Percentiles rank a stretch among this genome's conserved stretches.
These are phyloP conservation scores for Helianthus tuberosus DNA, from an alignment of 129 eudicot genomes.

Conservation along the genomic window DNA sequence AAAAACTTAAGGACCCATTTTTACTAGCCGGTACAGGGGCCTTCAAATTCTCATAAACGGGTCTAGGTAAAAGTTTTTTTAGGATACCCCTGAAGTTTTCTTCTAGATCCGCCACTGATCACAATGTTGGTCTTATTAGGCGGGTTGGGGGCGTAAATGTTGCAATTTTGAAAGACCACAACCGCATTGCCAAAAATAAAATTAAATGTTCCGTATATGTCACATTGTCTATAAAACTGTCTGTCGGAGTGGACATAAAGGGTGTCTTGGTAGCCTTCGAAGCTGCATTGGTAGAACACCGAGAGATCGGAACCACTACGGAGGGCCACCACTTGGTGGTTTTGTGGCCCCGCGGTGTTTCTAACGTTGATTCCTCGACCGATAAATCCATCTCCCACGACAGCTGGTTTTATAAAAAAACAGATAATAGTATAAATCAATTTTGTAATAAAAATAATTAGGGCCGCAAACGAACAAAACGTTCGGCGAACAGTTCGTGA, in stretches of 20 bases:
- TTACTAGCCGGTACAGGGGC: too few species aligned
- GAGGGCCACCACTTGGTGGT: too few species aligned
- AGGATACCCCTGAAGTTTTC: too few species aligned
- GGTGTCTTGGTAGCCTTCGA: constrained; percentile 65
- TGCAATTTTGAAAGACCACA: constrained; percentile 51
- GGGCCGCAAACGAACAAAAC: too few species aligned
- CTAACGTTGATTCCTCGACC: neutral
- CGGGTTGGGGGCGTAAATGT: constrained; percentile 47
- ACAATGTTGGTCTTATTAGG: constrained; percentile 46
- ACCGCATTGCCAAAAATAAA: constrained; percentile 58
- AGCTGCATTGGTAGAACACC: constrained; percentile 29
- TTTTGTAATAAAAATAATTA: too few species aligned
- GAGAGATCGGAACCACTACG: too few species aligned
- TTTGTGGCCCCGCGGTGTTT: too few species aligned
- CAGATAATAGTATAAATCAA: too few species aligned
- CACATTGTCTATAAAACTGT: constrained; percentile 48
- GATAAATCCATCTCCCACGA: neutral
- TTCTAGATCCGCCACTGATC: too few species aligned
- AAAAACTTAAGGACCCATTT: too few species aligned
- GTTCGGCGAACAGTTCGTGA: neutral
- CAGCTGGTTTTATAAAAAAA: constrained; percentile 28
- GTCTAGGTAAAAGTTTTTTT: too few species aligned
- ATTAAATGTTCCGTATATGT: constrained; percentile 53
- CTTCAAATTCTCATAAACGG: too few species aligned
- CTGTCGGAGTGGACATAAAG: constrained; percentile 44